Percentiles rank a stretch among this genome's conserved stretches.
phyloP scores from a whole-genome alignment of 2,329 filamentous ascomycete genomes.

The Emergomyces orientalis region DNA sequence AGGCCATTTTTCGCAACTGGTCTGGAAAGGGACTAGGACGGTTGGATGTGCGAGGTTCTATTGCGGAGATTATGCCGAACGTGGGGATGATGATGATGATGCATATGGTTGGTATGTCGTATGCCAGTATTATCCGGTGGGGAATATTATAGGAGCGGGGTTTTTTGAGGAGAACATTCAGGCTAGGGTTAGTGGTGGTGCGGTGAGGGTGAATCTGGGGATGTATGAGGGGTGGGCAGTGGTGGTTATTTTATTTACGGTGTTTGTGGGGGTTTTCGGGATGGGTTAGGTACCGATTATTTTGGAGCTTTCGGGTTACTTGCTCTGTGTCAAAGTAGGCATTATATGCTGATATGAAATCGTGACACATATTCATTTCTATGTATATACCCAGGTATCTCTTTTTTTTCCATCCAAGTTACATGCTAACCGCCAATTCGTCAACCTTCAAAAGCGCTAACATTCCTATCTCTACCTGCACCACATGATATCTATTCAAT shows the following conservation, averaged over 20 bases:
- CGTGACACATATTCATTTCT: not conserved
- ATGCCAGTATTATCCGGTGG: conserved; percentile 60
- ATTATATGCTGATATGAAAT: not conserved
- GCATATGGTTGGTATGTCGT: conserved; percentile 55
- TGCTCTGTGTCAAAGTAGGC: not conserved
- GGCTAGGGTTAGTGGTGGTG: conserved; percentile 22
- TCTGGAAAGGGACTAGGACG: conserved; percentile 55
- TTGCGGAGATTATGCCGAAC: conserved; percentile 32
- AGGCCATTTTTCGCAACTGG: conserved; percentile 64
- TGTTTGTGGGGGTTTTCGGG: not conserved
- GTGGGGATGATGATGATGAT: conserved; percentile 26
- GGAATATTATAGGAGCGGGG: conserved; percentile 46
- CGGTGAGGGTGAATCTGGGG: not conserved
- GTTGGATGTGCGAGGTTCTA: conserved; percentile 47
- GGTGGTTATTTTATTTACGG: not conserved
- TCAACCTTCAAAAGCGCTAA: not conserved
- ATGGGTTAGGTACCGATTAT: not conserved
- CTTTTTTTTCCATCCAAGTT: not conserved
- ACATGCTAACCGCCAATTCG: not conserved
- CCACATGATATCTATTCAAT: conserved; percentile 33
- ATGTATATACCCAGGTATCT: not conserved
- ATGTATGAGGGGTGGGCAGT: not conserved
- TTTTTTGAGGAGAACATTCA: conserved; percentile 13
- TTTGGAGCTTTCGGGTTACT: not conserved
- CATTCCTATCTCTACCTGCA: not conserved